phyloP scores from a whole-genome alignment of 2,329 filamentous ascomycete genomes.

The Mariannaea sp. region DNA sequence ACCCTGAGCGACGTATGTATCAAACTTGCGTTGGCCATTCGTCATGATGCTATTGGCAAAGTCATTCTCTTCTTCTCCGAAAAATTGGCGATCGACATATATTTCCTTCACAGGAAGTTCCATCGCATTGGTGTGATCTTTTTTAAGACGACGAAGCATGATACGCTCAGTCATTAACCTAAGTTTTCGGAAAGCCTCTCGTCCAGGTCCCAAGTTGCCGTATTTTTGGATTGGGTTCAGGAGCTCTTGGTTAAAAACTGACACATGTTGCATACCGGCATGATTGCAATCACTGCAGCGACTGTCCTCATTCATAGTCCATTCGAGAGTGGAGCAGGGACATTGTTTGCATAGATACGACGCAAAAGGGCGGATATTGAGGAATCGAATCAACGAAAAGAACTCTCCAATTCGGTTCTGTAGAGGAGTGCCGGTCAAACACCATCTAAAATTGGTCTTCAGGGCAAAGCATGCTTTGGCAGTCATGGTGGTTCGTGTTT shows the following conservation, averaged over 20 bases:
- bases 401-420: conserved; percentile 98
- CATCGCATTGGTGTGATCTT: conserved; percentile 92
- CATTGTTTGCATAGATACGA: conserved; percentile 94
- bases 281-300: conserved; percentile 69
- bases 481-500: conserved; percentile 84
- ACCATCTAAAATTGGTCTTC: conserved; percentile 90
- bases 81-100: conserved; percentile 91
- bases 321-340: conserved; percentile 79
- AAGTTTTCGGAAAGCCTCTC: conserved; percentile 77
- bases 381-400: conserved; percentile 90
- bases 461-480: conserved; percentile 95
- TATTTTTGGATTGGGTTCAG: conserved; percentile 77
- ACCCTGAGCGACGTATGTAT: conserved; percentile 93
- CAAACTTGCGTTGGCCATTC: conserved; percentile 84
- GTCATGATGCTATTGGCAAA: conserved; percentile 97
- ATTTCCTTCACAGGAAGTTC: conserved; percentile 95
- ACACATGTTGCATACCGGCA: conserved; percentile 50
- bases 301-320: conserved; percentile 75
- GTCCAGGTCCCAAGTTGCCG: conserved; percentile 65
- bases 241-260: conserved; percentile 90
- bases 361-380: conserved; percentile 86
- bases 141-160: conserved; percentile 95
- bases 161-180: conserved; percentile 88
- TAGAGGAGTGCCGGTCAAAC: conserved; percentile 89
- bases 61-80: conserved; percentile 93